A percentile compares a stretch with the other conserved stretches of the same genome.
Conservation (phyloP, 2,329 filamentous ascomycete species). For the Fusarium pseudograminearum region DNA sequence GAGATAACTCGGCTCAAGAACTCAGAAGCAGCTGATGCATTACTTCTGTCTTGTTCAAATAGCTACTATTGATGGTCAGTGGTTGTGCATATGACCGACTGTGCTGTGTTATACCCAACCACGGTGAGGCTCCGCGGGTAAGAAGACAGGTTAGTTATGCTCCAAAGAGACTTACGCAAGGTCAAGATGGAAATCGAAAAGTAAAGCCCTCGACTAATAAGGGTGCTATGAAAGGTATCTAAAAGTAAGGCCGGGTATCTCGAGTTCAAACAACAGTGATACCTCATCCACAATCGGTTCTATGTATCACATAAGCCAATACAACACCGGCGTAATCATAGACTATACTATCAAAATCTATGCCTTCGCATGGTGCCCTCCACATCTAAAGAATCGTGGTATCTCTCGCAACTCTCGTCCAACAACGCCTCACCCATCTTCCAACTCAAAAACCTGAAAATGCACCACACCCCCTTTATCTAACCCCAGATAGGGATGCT, state of each 20-base stretch:
- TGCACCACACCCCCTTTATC: constrained; percentile 10
- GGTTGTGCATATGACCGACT: not conserved
- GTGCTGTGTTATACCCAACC: not conserved
- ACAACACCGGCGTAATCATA: constrained; percentile 26
- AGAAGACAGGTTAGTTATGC: not conserved
- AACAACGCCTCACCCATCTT: constrained; percentile 38
- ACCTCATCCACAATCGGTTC: constrained; percentile 17
- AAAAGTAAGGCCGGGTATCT: constrained; percentile 21
- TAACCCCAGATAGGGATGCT: constrained; percentile 20
- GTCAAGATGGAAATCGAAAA: not conserved
- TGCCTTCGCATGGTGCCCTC: constrained; percentile 9
- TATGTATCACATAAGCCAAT: constrained; percentile 14
- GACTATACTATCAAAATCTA: constrained; percentile 34
- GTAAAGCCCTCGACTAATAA: not conserved
- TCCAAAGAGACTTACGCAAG: not conserved
- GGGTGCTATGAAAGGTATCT: constrained; percentile 16
- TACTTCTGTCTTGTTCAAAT: not conserved
- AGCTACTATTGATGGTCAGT: not conserved
- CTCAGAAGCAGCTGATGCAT: not conserved
- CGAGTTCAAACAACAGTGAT: constrained; percentile 14
- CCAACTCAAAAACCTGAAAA: constrained; percentile 6
- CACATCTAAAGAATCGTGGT: constrained; percentile 1
- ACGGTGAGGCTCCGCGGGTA: not conserved
- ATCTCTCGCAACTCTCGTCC: constrained; percentile 13
- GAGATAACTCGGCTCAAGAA: not conserved